Base-by-base conservation (phyloP, 1,284 basidiomycete genomes). In the Sporisorium iseilematis-ciliati region DNA sequence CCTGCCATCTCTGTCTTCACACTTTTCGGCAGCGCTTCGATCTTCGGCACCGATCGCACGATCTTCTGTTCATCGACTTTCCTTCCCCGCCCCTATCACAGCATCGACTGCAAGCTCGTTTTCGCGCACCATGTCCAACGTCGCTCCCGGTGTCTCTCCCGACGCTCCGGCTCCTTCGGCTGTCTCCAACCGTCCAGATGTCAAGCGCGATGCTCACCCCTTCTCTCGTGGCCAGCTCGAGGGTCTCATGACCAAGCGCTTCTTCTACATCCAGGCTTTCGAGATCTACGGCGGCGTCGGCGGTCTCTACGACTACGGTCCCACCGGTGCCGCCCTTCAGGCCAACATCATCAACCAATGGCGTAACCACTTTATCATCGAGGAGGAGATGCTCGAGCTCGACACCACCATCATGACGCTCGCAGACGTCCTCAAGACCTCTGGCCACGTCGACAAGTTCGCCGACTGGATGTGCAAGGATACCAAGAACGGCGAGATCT, bases 381-480 rank as follows among this genome's bases (percentile, higher is more conserved):
- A 98, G 84, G 96, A 99, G 85, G 91, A 94, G 87, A 99, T 99
- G 97, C 91, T 97, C 80, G 96, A 99, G 87, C 90, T 99, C 76
- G 96, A 99, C 85, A 98, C 95, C 29, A 98, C 97, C 43, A 92
- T 97, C 87, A 96, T 99, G 92, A 99, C 96, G 0, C 92, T 95
- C 29, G 90, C 93, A 1, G 89, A 95, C 16, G 96, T 99, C 6
- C 95, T 99, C 86, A 96, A 98, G 87, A 92, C 96, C 0, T 98
- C 95, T 33, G 97, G 97, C 38, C 97, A 99, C 87, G 97, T 99
- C 63, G 96, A 96, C 70, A 91, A 96, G 82, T 99, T 99, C 84
- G 93, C 96, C 20, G 97, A 99, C 85, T 99, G 95, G 95, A 99
- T 99, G 97, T 93, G 94, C 85, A 97, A 97, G 88, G 97, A 99